These are phyloP conservation scores for Auriscalpium orientale DNA, from an alignment of 768 basidiomycete genomes.

Conservation along the genomic window DNA sequence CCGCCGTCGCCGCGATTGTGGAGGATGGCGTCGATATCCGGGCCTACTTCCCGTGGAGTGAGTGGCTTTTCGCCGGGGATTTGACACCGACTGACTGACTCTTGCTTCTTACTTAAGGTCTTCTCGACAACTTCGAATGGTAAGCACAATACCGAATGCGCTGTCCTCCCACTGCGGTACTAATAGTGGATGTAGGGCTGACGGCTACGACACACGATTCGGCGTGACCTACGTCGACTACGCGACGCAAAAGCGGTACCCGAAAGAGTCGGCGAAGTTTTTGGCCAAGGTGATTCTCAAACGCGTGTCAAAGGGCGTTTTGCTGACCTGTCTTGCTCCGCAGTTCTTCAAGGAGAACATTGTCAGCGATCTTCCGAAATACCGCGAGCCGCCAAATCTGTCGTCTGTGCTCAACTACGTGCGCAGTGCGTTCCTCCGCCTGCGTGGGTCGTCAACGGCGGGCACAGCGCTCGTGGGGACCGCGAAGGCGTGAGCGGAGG, in stretches of 20 bases:
- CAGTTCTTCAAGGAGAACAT: conserved; percentile 6
- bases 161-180: too few species aligned
- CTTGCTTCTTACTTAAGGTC: conserved; percentile 29
- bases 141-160: conserved; percentile 1
- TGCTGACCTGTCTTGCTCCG: background rate
- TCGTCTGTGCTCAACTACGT: background rate
- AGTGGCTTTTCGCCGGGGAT: conserved; percentile 13
- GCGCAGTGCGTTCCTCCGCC: background rate
- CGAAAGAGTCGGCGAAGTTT: conserved; percentile 56
- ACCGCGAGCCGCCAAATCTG: background rate
- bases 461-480: background rate
- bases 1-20: conserved; percentile 47
- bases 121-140: conserved; percentile 72
- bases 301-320: background rate
- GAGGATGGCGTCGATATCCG: conserved; percentile 58
- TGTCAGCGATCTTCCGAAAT: background rate
- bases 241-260: conserved; percentile 55
- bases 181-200: conserved; percentile 32
- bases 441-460: background rate
- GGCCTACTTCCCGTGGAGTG: conserved; percentile 66
- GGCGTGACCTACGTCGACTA: conserved; percentile 70
- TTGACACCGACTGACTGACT: background rate
- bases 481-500: background rate
- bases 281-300: conserved; percentile 37
- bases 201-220: conserved; percentile 61